Percentiles rank a stretch among this genome's conserved stretches.
Evolutionary conservation across 345 rosid genomes (phyloP).

Genomic region (Arabis hirsuta): DNA sequence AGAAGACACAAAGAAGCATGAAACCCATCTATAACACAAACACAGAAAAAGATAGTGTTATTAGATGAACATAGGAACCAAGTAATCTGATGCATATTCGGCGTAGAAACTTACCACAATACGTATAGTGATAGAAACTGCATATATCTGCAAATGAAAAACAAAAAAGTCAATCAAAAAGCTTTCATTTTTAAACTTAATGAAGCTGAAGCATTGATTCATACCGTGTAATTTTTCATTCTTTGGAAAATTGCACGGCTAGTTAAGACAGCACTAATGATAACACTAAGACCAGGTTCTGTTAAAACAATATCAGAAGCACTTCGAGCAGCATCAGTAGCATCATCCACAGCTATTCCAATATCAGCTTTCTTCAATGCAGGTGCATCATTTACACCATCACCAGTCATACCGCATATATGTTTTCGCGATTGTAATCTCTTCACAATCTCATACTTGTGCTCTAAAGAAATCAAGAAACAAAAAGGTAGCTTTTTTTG

Average conservation of each 20-base stretch:
- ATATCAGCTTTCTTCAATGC: slow-evolving; percentile 70
- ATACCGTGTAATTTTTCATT: slow-evolving; percentile 71
- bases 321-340: slow-evolving; percentile 66
- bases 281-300: slow-evolving; percentile 70
- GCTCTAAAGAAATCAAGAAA: slow-evolving; percentile 44
- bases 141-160: slow-evolving; percentile 54
- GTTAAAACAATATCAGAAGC: slow-evolving; percentile 71
- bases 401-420: slow-evolving; percentile 67
- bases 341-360: slow-evolving; percentile 71
- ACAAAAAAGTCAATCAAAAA: background rate
- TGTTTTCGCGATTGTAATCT: slow-evolving; percentile 57
- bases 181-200: background rate
- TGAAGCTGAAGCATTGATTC: slow-evolving; percentile 2
- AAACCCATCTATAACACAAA: slow-evolving; percentile 57
- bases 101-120: slow-evolving; percentile 55
- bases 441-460: slow-evolving; percentile 63
- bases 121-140: slow-evolving; percentile 72
- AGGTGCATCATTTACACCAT: slow-evolving; percentile 72
- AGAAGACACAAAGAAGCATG: slow-evolving; percentile 59
- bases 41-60: background rate
- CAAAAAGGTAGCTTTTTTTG: background rate
- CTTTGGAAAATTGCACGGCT: slow-evolving; percentile 71
- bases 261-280: slow-evolving; percentile 62
- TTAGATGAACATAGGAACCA: background rate
- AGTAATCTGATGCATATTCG: background rate